Evolutionary conservation across 1,284 basidiomycete genomes (phyloP), one percentile per base, ranked within the genome.

Genomic region (Neonothopanus nambi): DNA sequence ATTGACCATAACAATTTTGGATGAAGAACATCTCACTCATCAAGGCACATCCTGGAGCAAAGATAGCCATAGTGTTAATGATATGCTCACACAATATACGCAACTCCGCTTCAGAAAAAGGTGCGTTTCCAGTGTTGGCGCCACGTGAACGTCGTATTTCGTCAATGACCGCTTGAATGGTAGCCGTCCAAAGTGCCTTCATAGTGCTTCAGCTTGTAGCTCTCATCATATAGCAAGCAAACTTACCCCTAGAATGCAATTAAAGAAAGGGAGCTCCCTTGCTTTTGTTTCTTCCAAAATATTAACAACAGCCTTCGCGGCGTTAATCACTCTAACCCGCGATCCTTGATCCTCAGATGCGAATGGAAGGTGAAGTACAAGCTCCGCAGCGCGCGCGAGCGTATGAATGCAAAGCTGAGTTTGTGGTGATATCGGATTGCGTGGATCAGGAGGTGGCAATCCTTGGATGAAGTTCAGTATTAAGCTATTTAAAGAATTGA

Each of bases 361-460:
- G 15, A 67, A 54, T 4, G 64, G 67, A 24, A 66, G 65, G 59
- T 74, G 68, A 12, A 76, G 66, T 49, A 70, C 68, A 48, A 75
- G 66, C 37, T 63, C 68, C 11, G 72, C 69, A 38, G 64, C 68
- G 20, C 68, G 65, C 3, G 62, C 58, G 3, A 75, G 61, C 2
- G 71, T 66, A 54, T 70, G 67, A 1, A 70, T 62, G n/a, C 69
- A 56, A 8, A 73, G 55, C n/a, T 70, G 59, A 17, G 57, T 59
- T 36, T 57, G 57, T 33, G 60, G 53, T 13, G 56, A 21, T 18
- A 48, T 46, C 20, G 57, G n/a, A 23, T 49, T 17, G 58, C 43
- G 12, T 57, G 51, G 23, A 62, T 58, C 8, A 65, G 54, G 6
- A 59, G 48, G 7, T 65, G 65, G 13, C 17, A 72, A 33, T 13